Evolutionary conservation across 2,329 filamentous ascomycete genomes (phyloP).

Genomic region (Sclerotinia spermophila): DNA sequence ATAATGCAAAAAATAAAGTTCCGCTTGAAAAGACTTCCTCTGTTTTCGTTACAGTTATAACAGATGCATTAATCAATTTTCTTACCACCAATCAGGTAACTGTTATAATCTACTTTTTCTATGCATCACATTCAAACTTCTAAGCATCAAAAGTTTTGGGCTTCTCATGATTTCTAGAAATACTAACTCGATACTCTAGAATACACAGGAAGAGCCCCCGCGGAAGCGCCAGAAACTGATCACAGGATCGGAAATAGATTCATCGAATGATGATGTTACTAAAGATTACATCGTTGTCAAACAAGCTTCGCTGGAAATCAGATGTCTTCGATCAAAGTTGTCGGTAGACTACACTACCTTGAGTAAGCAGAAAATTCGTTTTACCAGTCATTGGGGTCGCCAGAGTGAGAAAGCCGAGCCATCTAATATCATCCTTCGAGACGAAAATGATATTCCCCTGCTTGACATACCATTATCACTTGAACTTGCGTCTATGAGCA

Average conservation of each 20-base stretch:
- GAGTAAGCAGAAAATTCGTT: slow-evolving; percentile 22
- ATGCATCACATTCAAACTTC: background rate
- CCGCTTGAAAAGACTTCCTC: background rate
- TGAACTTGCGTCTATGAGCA: background rate
- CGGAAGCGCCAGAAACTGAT: slow-evolving; percentile 29
- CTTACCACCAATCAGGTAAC: slow-evolving; percentile 1
- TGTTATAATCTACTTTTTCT: background rate
- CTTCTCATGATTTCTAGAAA: background rate
- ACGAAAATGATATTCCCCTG: slow-evolving; percentile 23
- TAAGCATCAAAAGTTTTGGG: background rate
- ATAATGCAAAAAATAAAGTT: background rate
- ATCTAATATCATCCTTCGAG: slow-evolving; percentile 28
- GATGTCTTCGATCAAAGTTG: slow-evolving; percentile 24
- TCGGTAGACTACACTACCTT: slow-evolving; percentile 17
- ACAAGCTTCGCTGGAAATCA: slow-evolving; percentile 27
- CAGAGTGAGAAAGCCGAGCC: background rate
- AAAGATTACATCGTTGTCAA: slow-evolving; percentile 31
- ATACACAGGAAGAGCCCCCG: slow-evolving; percentile 23
- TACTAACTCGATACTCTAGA: background rate
- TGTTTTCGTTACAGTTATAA: background rate
- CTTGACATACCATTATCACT: slow-evolving; percentile 23
- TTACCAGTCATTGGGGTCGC: slow-evolving; percentile 24
- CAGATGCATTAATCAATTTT: slow-evolving; percentile 5
- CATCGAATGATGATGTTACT: slow-evolving; percentile 17
- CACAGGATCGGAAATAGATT: background rate